phyloP scores from a whole-genome alignment of 2,329 filamentous ascomycete genomes.

The Celoporthe dispersa region DNA sequence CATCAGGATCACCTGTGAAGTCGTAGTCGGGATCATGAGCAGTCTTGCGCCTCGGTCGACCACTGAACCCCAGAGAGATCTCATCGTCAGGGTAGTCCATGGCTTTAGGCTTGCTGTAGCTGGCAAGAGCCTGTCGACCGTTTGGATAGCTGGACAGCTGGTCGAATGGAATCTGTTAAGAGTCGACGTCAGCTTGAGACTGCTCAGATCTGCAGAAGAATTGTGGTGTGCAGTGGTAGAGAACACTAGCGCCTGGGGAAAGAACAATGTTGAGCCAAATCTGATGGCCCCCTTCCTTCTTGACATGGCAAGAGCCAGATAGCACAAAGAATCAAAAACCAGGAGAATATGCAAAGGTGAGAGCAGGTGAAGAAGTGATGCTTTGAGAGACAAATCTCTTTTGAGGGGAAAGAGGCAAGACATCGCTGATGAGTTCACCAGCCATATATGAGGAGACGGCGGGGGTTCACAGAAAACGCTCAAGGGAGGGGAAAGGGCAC shows the following conservation, averaged over 20 bases:
- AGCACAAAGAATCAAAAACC: background rate
- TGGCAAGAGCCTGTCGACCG: constrained; percentile 32
- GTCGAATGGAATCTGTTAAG: constrained; percentile 37
- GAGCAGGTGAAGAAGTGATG: background rate
- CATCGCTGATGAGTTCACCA: background rate
- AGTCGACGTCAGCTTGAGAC: constrained; percentile 7
- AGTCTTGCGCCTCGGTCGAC: constrained; percentile 25
- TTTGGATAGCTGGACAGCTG: constrained; percentile 35
- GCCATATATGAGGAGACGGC: background rate
- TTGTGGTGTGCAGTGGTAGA: background rate
- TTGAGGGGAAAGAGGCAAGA: background rate
- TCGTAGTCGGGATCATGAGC: constrained; percentile 41
- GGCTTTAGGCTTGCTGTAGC: constrained; percentile 32
- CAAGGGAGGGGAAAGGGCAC: background rate
- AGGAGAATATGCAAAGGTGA: background rate
- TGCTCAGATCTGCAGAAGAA: background rate
- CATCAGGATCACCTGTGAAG: constrained; percentile 28
- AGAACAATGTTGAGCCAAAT: background rate
- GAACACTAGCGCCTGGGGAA: background rate
- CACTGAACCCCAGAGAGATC: constrained; percentile 14
- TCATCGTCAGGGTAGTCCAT: constrained; percentile 25
- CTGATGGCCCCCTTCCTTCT: background rate
- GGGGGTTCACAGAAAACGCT: background rate
- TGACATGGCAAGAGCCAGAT: too few species aligned
- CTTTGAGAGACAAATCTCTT: too few species aligned